These are phyloP conservation scores for Rhizopus sp. DNA, from an alignment of 371 early-diverging fungal species.

Conservation along the genomic window DNA sequence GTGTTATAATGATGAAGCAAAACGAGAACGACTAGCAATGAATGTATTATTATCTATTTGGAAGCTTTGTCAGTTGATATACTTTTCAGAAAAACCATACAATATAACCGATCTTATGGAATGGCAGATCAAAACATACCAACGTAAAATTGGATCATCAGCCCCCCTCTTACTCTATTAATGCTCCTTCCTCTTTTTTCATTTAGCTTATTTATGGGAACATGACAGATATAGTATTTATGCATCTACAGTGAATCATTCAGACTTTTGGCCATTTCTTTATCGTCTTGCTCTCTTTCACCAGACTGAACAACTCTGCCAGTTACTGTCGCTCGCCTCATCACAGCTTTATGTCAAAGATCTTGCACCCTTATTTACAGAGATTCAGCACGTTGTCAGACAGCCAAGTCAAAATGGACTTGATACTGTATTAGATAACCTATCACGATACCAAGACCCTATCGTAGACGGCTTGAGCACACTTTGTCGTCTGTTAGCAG, in stretches of 20 bases:
- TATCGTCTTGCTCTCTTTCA: constrained; percentile 11
- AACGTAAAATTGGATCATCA: constrained; percentile 3
- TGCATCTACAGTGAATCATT: constrained; percentile 4
- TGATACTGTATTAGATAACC: neutral
- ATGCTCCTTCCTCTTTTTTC: neutral
- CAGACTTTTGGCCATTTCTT: constrained; percentile 15
- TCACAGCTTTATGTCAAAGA: neutral
- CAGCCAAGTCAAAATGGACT: neutral
- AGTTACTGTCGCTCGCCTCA: constrained; percentile 4
- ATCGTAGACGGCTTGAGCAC: neutral
- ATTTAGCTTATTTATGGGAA: constrained; percentile 7
- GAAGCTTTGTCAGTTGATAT: constrained; percentile 10
- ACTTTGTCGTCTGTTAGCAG: constrained; percentile 8
- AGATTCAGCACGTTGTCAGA: neutral
- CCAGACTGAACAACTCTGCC: neutral
- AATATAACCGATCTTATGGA: constrained; percentile 3
- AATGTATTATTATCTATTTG: constrained; percentile 10
- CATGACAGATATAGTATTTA: constrained; percentile 5
- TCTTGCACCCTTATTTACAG: neutral
- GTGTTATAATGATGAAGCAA: constrained; percentile 1
- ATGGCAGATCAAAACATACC: constrained; percentile 11
- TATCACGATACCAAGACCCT: neutral
- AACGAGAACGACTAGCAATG: constrained; percentile 6
- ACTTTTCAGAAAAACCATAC: constrained; percentile 2
- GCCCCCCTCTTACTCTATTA: neutral